Evolutionary conservation across 176 grass and related monocot species (phyloP), one percentile per base, ranked within the genome.

Genomic region (Phyllostachys edulis): DNA sequence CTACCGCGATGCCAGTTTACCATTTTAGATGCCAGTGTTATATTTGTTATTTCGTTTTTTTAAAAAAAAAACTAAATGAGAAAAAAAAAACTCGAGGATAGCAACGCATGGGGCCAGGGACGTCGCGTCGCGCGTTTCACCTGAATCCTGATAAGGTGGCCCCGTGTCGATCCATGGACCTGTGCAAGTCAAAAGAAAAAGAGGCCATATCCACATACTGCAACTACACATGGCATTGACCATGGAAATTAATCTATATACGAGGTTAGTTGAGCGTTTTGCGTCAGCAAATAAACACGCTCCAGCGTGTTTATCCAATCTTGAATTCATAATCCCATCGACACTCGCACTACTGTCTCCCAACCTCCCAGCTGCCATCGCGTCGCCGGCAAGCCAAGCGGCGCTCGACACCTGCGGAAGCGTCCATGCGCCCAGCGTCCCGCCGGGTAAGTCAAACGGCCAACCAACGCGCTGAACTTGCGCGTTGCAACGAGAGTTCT

Each of bases 371-470:
- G 63, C 16, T 9, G 20, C 15, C 27, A 15, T 41, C 67, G 37
- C 67, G 11, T 26, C 67, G 74, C 73, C 75, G 80, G 73, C 37
- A 38, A 66, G 75, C 87, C 75, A 84, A 49, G 84, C 87, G 3
- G 18, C 8, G 59, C 60, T 66, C 39, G 39, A 67, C 81, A 89
- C 68, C 45, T 84, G 81, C 67, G 4, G 36, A 27, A 6, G 10
- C 15, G 16, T 3, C 70, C 46, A 1, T 10, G 24, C 24, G 32
- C 51, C 60, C 51, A 4, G 0, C 54, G 54, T 17, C 74, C 74
- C 1, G 26, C 15, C 14, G 5, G 18, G 26, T 15, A 18, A 13
- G 44, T 66, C 60, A 34, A 66, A 36, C 82, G 59, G 17, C 46
- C 71, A 66, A 75, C 78, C n/a, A 49, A 32, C 32, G 20, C 36